These are phyloP conservation scores for Litchi chinensis DNA, from an alignment of 345 rosid species.

Conservation along the genomic window DNA sequence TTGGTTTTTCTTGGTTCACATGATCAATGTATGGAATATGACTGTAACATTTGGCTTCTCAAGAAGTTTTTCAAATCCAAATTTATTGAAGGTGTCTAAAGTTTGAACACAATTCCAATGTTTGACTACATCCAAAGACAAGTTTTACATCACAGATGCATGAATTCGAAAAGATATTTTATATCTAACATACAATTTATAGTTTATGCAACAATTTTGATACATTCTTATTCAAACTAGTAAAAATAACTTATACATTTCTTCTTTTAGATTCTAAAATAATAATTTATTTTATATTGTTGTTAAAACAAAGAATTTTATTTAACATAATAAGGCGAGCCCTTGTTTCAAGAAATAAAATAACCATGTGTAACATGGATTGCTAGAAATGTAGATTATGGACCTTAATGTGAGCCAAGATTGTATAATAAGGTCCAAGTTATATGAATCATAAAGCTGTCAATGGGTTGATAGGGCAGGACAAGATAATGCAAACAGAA, in stretches of 20 bases:
- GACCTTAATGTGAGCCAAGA: neutral
- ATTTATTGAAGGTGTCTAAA: constrained; percentile 4
- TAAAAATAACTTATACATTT: too few species aligned
- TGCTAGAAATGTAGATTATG: neutral
- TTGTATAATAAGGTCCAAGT: neutral
- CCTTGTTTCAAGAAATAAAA: constrained; percentile 4
- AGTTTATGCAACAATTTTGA: too few species aligned
- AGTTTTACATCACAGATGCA: neutral
- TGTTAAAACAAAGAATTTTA: too few species aligned
- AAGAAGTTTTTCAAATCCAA: constrained; percentile 1
- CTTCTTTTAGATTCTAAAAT: too few species aligned
- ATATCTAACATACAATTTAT: too few species aligned
- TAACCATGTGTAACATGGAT: neutral
- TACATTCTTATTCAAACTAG: too few species aligned
- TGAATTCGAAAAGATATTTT: neutral
- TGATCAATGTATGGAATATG: constrained; percentile 9
- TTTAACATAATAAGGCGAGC: neutral
- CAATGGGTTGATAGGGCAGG: constrained; percentile 23
- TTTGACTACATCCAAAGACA: neutral
- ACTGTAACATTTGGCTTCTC: constrained; percentile 11
- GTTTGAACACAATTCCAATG: constrained; percentile 2
- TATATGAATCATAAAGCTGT: constrained; percentile 21
- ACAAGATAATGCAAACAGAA: constrained; percentile 5
- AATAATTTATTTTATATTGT: too few species aligned
- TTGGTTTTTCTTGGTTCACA: neutral